Base-by-base conservation (phyloP, 768 basidiomycete species). In the Suillus placidus region DNA sequence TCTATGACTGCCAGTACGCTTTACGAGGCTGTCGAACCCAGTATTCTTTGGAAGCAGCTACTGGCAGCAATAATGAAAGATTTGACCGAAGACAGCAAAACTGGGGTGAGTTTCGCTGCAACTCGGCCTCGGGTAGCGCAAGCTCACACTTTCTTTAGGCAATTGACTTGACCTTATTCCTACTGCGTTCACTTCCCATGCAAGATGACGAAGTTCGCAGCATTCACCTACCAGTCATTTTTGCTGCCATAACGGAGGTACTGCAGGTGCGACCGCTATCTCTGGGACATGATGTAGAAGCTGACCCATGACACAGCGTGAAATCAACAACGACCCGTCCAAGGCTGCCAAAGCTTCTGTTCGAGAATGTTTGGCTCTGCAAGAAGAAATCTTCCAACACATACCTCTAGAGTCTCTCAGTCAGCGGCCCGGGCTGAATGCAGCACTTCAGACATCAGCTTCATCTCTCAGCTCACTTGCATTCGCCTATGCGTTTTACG, bases 11-110 rank as follows among this genome's bases (percentile, higher is more conserved):
- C 93, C 0, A 90, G 86, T 67, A 92, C 93, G 2, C 80, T 99
- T 0, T 94, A 96, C 69, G 96, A 99, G 76, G 90, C 93, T n/a
- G 85, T 92, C 18, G 97, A 99, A 66, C 97, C 95, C 3, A 86
- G 87, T 62, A 81, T 94, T 51, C 81, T 95, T 5, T 99, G 97
- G 97, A 90, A 87, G 69, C 85, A 88, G 55, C 71, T 99, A 0
- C 82, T 93, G 61, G 71, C 76, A 47, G 76, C 82, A 8, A 78
- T 90, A n/a, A 80, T 90, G 66, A 68, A 79, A 2, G 87, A 90
- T 64, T 77, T 93, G 18, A 73, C 82, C 5, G 78, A 82, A 64
- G 81, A 77, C 35, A 72, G 69, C 3, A 69, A 74, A 9, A 72
- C 78, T 37, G 88, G 91, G 81, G 91, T 89, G 69, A 37, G 76